These are phyloP conservation scores for Dipodascus albidus DNA, from an alignment of 805 yeast species.

Conservation along the genomic window DNA sequence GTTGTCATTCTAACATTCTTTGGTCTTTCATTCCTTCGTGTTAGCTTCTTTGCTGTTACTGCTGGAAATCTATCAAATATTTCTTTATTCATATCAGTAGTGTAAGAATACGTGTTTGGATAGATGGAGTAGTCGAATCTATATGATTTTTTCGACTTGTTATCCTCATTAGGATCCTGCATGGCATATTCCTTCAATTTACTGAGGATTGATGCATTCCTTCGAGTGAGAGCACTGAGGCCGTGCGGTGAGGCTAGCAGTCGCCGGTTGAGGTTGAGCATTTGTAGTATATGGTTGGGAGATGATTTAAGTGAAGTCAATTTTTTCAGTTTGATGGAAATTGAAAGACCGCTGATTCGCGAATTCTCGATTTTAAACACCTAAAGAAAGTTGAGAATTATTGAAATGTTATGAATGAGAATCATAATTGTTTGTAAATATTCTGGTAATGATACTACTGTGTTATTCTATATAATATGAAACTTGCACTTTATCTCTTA, in stretches of 20 bases:
- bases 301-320: neutral
- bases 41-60: conserved; percentile 28
- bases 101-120: conserved; percentile 25
- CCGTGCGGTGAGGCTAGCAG: neutral
- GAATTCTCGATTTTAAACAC: too few species aligned
- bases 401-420: neutral
- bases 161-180: conserved; percentile 4
- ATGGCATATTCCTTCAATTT: conserved; percentile 2
- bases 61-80: conserved; percentile 35
- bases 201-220: neutral
- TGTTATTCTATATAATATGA: too few species aligned
- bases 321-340: neutral
- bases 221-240: neutral
- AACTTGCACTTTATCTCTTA: too few species aligned
- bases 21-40: conserved; percentile 38
- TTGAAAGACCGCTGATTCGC: neutral
- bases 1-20: conserved; percentile 55
- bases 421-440: neutral
- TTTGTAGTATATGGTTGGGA: neutral
- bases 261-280: neutral
- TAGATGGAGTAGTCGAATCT: conserved; percentile 22
- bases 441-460: too few species aligned
- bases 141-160: neutral
- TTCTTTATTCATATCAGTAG: conserved; percentile 25
- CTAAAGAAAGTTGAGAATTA: neutral